These are phyloP conservation scores for Salix brachista DNA, from an alignment of 345 rosid species.

Conservation along the genomic window DNA sequence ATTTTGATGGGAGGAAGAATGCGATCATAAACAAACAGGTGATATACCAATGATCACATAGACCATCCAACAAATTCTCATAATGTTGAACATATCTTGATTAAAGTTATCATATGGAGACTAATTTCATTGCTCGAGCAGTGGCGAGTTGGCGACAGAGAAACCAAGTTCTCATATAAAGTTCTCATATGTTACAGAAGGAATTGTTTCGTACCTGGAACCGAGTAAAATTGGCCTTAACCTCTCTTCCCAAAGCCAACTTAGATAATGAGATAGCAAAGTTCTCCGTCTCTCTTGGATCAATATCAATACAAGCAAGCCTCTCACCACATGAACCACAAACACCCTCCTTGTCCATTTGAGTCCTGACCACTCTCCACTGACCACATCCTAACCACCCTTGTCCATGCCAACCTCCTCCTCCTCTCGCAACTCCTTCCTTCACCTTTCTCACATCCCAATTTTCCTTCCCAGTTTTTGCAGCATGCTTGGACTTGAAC, in stretches of 20 bases:
- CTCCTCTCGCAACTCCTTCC: slow-evolving; percentile 62
- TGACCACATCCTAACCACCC: slow-evolving; percentile 87
- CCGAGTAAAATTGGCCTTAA: slow-evolving; percentile 45
- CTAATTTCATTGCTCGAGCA: not conserved
- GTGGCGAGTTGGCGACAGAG: not conserved
- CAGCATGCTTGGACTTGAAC: slow-evolving; percentile 64
- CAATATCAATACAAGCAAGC: slow-evolving; percentile 90
- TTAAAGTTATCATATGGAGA: not conserved
- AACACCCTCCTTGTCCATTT: slow-evolving; percentile 62
- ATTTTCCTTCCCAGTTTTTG: slow-evolving; percentile 45
- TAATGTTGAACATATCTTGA: not conserved
- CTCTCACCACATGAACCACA: slow-evolving; percentile 69
- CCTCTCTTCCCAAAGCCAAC: slow-evolving; percentile 65
- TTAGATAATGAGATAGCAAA: slow-evolving; percentile 62
- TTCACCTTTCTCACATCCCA: slow-evolving; percentile 55
- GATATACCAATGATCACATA: not conserved
- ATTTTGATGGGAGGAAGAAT: slow-evolving; percentile 2
- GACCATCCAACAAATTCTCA: not conserved
- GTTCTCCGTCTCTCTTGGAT: slow-evolving; percentile 69
- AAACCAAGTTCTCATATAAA: not conserved
- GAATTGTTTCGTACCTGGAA: slow-evolving; percentile 52
- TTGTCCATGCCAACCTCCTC: slow-evolving; percentile 99
- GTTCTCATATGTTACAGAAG: not conserved
- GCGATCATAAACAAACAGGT: not conserved
- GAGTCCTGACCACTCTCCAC: slow-evolving; percentile 70